These are phyloP conservation scores for Aspergillus phoenicis DNA, from an alignment of 2,329 filamentous ascomycete species.

Conservation along the genomic window DNA sequence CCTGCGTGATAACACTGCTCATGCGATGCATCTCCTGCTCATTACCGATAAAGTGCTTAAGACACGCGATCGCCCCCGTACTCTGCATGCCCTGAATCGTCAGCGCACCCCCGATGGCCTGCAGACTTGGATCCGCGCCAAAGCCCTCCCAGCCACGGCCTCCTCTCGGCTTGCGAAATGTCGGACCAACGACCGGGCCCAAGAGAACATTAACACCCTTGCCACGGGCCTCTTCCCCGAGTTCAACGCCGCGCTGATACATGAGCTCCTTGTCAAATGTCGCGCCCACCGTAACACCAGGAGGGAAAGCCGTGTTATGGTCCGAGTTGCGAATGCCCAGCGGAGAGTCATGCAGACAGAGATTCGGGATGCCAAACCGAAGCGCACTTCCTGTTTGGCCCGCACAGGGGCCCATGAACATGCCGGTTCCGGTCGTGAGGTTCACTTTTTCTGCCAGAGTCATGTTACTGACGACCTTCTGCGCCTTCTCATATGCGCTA, in stretches of 20 bases:
- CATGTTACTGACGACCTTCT: constrained; percentile 70
- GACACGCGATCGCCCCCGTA: constrained; percentile 57
- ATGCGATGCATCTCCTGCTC: constrained; percentile 52
- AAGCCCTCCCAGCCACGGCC: constrained; percentile 79
- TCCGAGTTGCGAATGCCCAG: constrained; percentile 73
- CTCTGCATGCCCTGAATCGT: constrained; percentile 61
- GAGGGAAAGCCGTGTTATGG: constrained; percentile 74
- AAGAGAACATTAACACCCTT: constrained; percentile 74
- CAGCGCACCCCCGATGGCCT: constrained; percentile 54
- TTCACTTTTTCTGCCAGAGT: constrained; percentile 81
- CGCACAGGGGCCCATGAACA: constrained; percentile 73
- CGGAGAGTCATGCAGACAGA: constrained; percentile 73
- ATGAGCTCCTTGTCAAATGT: constrained; percentile 75
- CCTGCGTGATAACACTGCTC: constrained; percentile 47
- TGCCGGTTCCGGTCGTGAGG: constrained; percentile 70
- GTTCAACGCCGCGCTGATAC: constrained; percentile 66
- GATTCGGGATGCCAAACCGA: constrained; percentile 70
- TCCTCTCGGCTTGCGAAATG: constrained; percentile 71
- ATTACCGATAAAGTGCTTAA: constrained; percentile 61
- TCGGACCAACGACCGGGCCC: constrained; percentile 69
- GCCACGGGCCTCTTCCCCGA: constrained; percentile 71
- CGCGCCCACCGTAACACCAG: constrained; percentile 75
- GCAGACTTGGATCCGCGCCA: constrained; percentile 68
- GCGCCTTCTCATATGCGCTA: constrained; percentile 70
- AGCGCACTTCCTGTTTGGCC: constrained; percentile 74